Evolutionary conservation across 2,329 filamentous ascomycete genomes (phyloP).

Genomic region (Helminthosporium solani): DNA sequence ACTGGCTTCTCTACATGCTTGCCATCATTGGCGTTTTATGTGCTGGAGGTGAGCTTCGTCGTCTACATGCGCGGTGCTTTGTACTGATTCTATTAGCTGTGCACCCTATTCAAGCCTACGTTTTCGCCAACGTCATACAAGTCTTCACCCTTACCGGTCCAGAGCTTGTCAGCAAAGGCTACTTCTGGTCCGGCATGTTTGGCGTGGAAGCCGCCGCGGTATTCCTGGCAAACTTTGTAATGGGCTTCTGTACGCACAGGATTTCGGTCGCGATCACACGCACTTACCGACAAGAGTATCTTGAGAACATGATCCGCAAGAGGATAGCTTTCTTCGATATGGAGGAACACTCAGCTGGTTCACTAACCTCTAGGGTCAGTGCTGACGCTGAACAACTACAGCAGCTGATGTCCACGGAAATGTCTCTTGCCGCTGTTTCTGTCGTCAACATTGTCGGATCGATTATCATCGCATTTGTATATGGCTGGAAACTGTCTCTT

Average conservation of each 20-base stretch:
- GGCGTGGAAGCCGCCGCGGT: conserved; percentile 57
- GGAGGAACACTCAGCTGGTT: conserved; percentile 61
- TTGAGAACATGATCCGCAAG: conserved; percentile 61
- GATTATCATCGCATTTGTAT: conserved; percentile 66
- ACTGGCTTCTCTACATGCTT: conserved; percentile 36
- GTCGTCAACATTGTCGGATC: conserved; percentile 66
- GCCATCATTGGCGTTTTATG: conserved; percentile 31
- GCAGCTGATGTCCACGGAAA: conserved; percentile 63
- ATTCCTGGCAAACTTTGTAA: conserved; percentile 56
- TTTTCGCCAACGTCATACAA: conserved; percentile 41
- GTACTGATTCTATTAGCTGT: conserved; percentile 17
- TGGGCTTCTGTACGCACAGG: conserved; percentile 41
- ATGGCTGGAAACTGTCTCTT: conserved; percentile 75
- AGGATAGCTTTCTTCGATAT: conserved; percentile 62
- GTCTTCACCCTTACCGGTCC: conserved; percentile 37
- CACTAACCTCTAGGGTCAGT: conserved; percentile 58
- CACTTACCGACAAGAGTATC: conserved; percentile 60
- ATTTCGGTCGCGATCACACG: conserved; percentile 49
- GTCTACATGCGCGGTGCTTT: neutral
- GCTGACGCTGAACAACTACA: conserved; percentile 62
- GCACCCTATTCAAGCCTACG: conserved; percentile 42
- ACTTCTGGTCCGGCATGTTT: conserved; percentile 69
- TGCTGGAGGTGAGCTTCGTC: conserved; percentile 22
- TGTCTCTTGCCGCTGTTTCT: conserved; percentile 61
- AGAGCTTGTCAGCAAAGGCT: conserved; percentile 39